A percentile compares a stretch with the other conserved stretches of the same genome.
Evolutionary conservation across 179 eudicot species (phyloP).

Genomic region (Patellifolia procumbens): DNA sequence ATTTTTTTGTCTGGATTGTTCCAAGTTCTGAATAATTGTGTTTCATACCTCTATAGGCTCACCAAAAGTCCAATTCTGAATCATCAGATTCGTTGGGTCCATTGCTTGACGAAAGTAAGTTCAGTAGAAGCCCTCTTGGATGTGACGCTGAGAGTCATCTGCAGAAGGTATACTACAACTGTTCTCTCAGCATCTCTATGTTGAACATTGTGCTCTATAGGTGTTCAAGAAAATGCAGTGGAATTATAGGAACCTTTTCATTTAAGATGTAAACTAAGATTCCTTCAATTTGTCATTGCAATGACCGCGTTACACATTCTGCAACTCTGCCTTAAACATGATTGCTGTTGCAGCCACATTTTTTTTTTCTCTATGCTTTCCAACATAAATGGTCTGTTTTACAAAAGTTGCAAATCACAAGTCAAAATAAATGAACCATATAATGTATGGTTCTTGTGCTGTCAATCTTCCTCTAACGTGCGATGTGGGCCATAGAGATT

Average conservation of each 20-base stretch:
- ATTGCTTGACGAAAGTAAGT: constrained; percentile 32
- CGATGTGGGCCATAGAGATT: background rate
- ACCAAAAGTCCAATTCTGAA: constrained; percentile 42
- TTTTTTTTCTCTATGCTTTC: background rate
- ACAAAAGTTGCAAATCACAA: background rate
- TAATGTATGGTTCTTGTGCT: background rate
- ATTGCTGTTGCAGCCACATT: background rate
- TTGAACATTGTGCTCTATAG: background rate
- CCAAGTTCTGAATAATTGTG: no score
- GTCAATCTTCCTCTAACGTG: background rate
- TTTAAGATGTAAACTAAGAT: background rate
- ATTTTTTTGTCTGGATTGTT: no score
- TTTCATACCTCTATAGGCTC: constrained; percentile 41
- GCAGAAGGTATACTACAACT: constrained; percentile 39
- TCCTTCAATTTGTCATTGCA: no score
- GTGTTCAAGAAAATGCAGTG: background rate
- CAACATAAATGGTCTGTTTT: background rate
- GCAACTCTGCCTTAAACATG: background rate
- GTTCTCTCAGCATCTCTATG: background rate
- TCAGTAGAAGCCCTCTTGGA: constrained; percentile 19
- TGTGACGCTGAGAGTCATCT: constrained; percentile 35
- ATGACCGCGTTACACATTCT: background rate
- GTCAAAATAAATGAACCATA: background rate
- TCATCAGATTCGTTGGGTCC: constrained; percentile 42
- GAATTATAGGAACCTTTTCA: background rate